Evolutionary conservation across 768 basidiomycete genomes (phyloP).

Genomic region (Macrolepiota dolichaula): DNA sequence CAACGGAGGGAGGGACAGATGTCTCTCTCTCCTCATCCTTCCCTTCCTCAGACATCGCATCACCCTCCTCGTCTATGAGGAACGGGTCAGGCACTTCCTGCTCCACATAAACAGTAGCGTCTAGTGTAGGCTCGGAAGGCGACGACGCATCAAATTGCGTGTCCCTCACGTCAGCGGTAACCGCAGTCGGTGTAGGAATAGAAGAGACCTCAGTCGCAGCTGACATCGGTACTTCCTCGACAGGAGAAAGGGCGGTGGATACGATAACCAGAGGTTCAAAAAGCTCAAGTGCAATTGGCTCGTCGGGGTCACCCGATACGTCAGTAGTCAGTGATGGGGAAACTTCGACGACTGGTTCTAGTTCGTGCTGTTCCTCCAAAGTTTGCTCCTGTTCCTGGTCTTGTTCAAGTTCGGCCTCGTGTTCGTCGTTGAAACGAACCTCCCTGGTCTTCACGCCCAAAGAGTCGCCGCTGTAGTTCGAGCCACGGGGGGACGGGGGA

Average conservation of each 20-base stretch:
- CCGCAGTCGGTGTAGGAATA: constrained; percentile 1
- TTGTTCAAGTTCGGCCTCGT: constrained; percentile 2
- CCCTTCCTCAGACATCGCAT: constrained; percentile 38
- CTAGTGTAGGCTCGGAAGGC: constrained; percentile 4
- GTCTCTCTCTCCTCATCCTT: constrained; percentile 21
- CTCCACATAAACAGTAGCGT: constrained; percentile 29
- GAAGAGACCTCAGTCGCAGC: not conserved
- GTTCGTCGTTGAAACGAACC: not conserved
- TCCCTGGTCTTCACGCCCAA: not conserved
- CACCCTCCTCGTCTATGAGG: constrained; percentile 54
- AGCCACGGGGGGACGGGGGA: not conserved
- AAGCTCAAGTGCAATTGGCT: not conserved
- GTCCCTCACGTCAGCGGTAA: not conserved
- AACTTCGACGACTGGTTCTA: not conserved
- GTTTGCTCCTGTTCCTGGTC: not conserved
- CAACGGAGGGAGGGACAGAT: constrained; percentile 27
- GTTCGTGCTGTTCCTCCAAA: not conserved
- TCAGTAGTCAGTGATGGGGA: not conserved
- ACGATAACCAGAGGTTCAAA: not conserved
- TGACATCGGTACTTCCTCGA: constrained; percentile 1
- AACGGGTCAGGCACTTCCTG: constrained; percentile 59
- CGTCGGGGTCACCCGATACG: constrained; percentile 1
- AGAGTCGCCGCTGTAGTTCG: not conserved
- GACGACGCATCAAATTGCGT: not conserved
- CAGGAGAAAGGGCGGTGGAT: constrained; percentile 4